phyloP scores from a whole-genome alignment of 2,329 filamentous ascomycete species.

The Fusarium chaquense region DNA sequence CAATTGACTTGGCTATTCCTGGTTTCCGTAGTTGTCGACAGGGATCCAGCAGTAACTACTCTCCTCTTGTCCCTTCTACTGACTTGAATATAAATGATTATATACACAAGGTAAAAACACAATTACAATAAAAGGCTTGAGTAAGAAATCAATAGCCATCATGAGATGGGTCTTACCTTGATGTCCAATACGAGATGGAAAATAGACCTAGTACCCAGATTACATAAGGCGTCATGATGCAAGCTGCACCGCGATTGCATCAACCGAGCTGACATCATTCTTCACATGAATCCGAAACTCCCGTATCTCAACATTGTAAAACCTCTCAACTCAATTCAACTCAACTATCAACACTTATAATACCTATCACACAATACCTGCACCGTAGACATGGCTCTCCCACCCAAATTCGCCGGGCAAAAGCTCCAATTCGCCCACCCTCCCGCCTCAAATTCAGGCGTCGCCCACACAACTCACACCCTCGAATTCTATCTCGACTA shows the following conservation, averaged over 20 bases:
- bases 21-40: constrained; percentile 7
- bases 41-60: neutral
- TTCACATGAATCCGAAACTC: constrained; percentile 16
- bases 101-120: neutral
- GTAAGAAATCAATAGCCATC: neutral
- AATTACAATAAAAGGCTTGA: neutral
- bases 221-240: constrained; percentile 34
- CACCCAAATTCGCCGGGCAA: constrained; percentile 81
- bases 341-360: no score
- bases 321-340: neutral
- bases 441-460: constrained; percentile 50
- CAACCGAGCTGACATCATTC: constrained; percentile 32
- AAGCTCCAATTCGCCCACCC: constrained; percentile 66
- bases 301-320: neutral
- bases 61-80: neutral
- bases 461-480: constrained; percentile 65
- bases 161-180: neutral
- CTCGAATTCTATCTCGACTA: constrained; percentile 85
- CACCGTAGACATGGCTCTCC: constrained; percentile 71
- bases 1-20: neutral
- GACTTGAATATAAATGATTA: neutral
- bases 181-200: neutral
- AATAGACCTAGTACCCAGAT: constrained; percentile 2
- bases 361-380: neutral
- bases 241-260: constrained; percentile 21